Conservation (phyloP, 768 basidiomycete species). For the Lentinula raphanica region DNA sequence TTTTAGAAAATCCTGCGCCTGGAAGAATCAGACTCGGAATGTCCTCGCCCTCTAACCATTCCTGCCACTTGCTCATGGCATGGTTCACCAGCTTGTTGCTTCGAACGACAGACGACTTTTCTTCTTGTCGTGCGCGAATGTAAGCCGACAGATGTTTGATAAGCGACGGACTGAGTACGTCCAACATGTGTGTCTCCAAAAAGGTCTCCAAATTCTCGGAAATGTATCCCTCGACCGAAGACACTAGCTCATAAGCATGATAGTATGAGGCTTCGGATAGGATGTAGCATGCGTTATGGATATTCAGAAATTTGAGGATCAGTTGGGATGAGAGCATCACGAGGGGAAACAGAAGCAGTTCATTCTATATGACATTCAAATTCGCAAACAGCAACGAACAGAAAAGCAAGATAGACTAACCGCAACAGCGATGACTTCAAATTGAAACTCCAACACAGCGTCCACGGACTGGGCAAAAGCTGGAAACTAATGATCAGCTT, state of each 20-base stretch:
- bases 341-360: slow-evolving; percentile 83
- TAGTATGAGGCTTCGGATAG: slow-evolving; percentile 79
- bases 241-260: slow-evolving; percentile 62
- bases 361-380: slow-evolving; percentile 54
- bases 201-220: slow-evolving; percentile 81
- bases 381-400: slow-evolving; percentile 2
- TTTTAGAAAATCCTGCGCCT: slow-evolving; percentile 18
- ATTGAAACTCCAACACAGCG: slow-evolving; percentile 79
- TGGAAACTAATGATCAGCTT: slow-evolving; percentile 20
- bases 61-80: slow-evolving; percentile 53
- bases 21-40: slow-evolving; percentile 53
- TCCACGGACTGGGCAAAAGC: slow-evolving; percentile 65
- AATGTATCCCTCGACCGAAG: slow-evolving; percentile 75
- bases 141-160: slow-evolving; percentile 63
- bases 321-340: slow-evolving; percentile 77
- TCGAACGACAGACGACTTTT: slow-evolving; percentile 63
- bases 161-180: slow-evolving; percentile 62
- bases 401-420: slow-evolving; percentile 36
- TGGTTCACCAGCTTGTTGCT: slow-evolving; percentile 45
- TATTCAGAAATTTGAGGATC: slow-evolving; percentile 60
- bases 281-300: slow-evolving; percentile 74
- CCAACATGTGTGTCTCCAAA: slow-evolving; percentile 75
- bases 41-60: slow-evolving; percentile 71
- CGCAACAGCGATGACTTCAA: slow-evolving; percentile 80
- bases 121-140: slow-evolving; percentile 52